These are phyloP conservation scores for Lipomyces sp. DNA, from an alignment of 805 yeast species.

Conservation along the genomic window DNA sequence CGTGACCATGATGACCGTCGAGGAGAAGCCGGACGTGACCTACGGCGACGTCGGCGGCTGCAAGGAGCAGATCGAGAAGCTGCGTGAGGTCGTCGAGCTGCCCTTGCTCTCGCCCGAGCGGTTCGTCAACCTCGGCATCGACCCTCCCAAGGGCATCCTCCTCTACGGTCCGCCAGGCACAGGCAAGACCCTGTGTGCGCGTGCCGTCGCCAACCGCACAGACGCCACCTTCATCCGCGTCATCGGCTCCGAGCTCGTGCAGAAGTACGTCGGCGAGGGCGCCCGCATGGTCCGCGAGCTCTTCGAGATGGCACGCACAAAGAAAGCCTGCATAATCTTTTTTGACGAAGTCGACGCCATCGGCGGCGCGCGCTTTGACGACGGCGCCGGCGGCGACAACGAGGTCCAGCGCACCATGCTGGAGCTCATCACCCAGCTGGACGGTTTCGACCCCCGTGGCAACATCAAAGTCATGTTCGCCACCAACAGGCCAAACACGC, in stretches of 20 bases:
- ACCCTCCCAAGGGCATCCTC: conserved; percentile 97
- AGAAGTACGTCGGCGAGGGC: conserved; percentile 99
- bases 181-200: conserved; percentile 95
- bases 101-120: conserved; percentile 94
- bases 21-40: conserved; percentile 98
- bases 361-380: conserved; percentile 99
- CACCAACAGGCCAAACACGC: conserved; percentile 94
- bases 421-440: conserved; percentile 95
- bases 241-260: conserved; percentile 97
- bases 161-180: conserved; percentile 99
- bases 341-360: conserved; percentile 98
- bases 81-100: conserved; percentile 92
- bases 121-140: conserved; percentile 94
- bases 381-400: conserved; percentile 97
- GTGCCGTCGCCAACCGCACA: conserved; percentile 98
- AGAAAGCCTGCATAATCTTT: conserved; percentile 95
- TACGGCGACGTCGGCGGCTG: conserved; percentile 98
- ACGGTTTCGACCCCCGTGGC: conserved; percentile 98
- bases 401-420: conserved; percentile 99
- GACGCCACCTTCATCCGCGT: conserved; percentile 98
- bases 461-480: conserved; percentile 99
- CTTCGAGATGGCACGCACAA: conserved; percentile 98
- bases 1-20: conserved; percentile 99
- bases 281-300: conserved; percentile 99
- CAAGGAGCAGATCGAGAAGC: conserved; percentile 95